These are phyloP conservation scores for Floccularia luteovirens DNA, from an alignment of 768 basidiomycete species.

Conservation along the genomic window DNA sequence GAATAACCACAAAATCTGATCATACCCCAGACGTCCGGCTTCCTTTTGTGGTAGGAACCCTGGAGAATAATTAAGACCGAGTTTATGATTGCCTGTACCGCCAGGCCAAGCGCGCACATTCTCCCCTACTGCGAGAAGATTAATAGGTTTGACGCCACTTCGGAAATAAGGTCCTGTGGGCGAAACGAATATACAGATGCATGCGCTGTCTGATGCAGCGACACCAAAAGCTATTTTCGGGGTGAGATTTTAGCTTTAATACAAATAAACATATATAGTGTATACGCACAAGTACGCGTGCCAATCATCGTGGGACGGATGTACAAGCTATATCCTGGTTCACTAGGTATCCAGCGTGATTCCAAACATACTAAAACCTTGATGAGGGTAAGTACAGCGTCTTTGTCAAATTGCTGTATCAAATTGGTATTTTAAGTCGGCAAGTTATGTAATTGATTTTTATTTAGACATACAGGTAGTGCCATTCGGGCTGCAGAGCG, in stretches of 20 bases:
- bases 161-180: conserved; percentile 77
- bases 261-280: conserved; percentile 22
- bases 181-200: conserved; percentile 67
- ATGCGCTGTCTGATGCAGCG: conserved; percentile 61
- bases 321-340: conserved; percentile 76
- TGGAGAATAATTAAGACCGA: conserved; percentile 61
- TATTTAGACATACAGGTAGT: conserved; percentile 44
- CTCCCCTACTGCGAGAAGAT: conserved; percentile 32
- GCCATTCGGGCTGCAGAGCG: conserved; percentile 65
- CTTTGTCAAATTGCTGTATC: conserved; percentile 59
- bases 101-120: conserved; percentile 42
- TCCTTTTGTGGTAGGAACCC: conserved; percentile 56
- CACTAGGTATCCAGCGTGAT: conserved; percentile 75
- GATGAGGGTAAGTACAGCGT: conserved; percentile 64
- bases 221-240: conserved; percentile 42
- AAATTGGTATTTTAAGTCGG: neutral
- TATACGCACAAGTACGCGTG: conserved; percentile 32
- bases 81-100: conserved; percentile 76
- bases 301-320: conserved; percentile 75
- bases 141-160: conserved; percentile 48
- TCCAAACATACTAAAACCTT: conserved; percentile 68
- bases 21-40: conserved; percentile 62
- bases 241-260: conserved; percentile 17
- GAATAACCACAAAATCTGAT: conserved; percentile 74
- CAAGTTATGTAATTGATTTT: neutral